Conservation (phyloP, 371 early-diverging fungal genomes). For the Lichtheimia hyalospora region DNA sequence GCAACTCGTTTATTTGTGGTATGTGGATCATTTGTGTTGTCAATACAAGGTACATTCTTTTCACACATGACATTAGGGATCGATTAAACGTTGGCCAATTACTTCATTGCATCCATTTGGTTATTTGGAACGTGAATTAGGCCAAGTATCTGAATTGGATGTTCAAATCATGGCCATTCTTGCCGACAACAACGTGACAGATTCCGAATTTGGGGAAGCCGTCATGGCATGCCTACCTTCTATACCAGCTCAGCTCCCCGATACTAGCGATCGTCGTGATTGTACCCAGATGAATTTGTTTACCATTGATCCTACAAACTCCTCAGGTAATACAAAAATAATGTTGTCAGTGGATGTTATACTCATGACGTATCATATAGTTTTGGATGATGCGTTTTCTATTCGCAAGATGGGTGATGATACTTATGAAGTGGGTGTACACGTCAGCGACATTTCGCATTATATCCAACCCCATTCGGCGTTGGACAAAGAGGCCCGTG, state of each 20-base stretch:
- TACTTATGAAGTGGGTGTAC: conserved; percentile 85
- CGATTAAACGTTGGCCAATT: conserved; percentile 76
- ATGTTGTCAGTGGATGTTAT: neutral
- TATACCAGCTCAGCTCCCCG: conserved; percentile 41
- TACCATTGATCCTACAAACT: conserved; percentile 90
- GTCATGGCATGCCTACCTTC: conserved; percentile 70
- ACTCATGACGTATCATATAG: conserved; percentile 4
- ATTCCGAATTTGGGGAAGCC: conserved; percentile 56
- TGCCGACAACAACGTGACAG: conserved; percentile 63
- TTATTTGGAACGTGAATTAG: conserved; percentile 60
- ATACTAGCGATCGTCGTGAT: conserved; percentile 67
- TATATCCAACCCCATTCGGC: conserved; percentile 85
- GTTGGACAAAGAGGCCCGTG: conserved; percentile 88
- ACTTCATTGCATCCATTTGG: conserved; percentile 75
- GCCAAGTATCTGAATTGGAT: conserved; percentile 66
- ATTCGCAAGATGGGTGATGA: conserved; percentile 60
- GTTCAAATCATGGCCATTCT: conserved; percentile 74
- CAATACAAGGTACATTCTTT: neutral
- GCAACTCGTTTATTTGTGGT: conserved; percentile 49
- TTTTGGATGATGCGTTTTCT: conserved; percentile 94
- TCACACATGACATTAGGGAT: conserved; percentile 29
- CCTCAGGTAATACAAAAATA: conserved; percentile 63
- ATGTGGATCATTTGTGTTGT: conserved; percentile 12
- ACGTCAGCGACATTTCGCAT: conserved; percentile 97
- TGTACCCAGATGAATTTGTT: conserved; percentile 66